Base-by-base conservation (phyloP, 371 early-diverging fungal genomes). In the Syncephalis fuscata region DNA sequence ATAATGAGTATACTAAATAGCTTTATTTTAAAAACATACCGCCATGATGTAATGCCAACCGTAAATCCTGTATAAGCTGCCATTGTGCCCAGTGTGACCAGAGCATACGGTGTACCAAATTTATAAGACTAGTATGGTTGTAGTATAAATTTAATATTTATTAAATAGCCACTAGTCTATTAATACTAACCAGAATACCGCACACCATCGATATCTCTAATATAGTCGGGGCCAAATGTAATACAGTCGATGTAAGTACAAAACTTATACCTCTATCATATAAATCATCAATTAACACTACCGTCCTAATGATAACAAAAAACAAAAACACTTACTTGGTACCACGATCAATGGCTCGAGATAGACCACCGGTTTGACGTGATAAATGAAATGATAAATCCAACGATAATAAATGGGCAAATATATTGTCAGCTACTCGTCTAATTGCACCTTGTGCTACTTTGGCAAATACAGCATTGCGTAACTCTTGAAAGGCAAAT, bases 361-460 rank as follows among this genome's bases (percentile, higher is more conserved):
- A 83, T 26, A 96, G 67, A 8, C 91, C 96, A 51, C 96, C 96
- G 0, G 96, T 94, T 63, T 93, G 91, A 20, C 92, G 73, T 21
- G 78, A 71, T 16, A 93, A 61, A 62, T 94, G 95, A 62, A 90
- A 96, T 10, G 71, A 68, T 50, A 90, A 68, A 50, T 94, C 95
- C 41, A 93, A 64, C 39, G 73, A 59, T 45, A 84, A 81, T 50
- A 96, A 63, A 56, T 94, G 97, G 45, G 73, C 65, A 66, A 91
- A 96, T 9, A 91, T 86, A 53, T 79, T 77, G 16, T 76, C 66
- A 9, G 93, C 83, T 14, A 92, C 85, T 19, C 73, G 74, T 23
- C 94, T 76, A 51, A 95, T 88, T 0, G 94, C 94, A 44, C 79
- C 76, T 59, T 96, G 97, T n/a, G 93, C 85, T 14, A 96, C 94